Evolutionary conservation across 495 filamentous ascomycete genomes (phyloP), one percentile per base, ranked within the genome.

Genomic region (Hypoxylon trugodes): DNA sequence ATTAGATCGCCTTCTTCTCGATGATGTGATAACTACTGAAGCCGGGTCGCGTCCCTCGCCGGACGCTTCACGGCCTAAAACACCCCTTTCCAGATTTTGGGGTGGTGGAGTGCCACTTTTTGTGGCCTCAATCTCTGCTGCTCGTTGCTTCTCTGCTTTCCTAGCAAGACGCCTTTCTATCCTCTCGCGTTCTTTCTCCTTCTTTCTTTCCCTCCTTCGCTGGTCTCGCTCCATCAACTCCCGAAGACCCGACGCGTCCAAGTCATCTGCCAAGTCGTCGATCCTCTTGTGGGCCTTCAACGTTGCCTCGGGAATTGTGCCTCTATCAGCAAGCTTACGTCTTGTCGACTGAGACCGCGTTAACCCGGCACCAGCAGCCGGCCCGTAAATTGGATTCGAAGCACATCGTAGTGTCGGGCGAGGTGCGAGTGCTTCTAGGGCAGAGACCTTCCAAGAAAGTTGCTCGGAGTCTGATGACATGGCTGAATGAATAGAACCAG

Each of bases 221-320:
- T 89, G 80, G 70, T 97, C 93, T 51, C 93, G 78, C 55, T 97
- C 93, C 82, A 97, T 84, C 28, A 96, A 72, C 66, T 96, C 90
- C 15, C 92, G 82, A 45, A 97, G 68, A 66, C 88, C 90, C 30
- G 89, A 84, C 1, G 93, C 89, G 74, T 88, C 89, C 36, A 96
- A 77, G 33, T 90, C 87, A 72, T 96, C 89, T 18, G 92, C 93
- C 32, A 95, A 77, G 41, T 89, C 86, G 62, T 94, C 89, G 9
- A 97, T 84, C 30, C 89, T 84, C 66, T 87, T 89, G 51, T 82
- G 87, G 2, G 89, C 86, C 58, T 82, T 87, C 10, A 86, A 73
- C 3, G 84, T 84, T 13, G 90, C 87, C 51, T 91, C 86, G 3
- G 85, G 82, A 8, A 87, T 82, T 7, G 81, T 71, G 10, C 78